Evolutionary conservation across 768 basidiomycete species (phyloP).

Genomic region (Bullera alba): DNA sequence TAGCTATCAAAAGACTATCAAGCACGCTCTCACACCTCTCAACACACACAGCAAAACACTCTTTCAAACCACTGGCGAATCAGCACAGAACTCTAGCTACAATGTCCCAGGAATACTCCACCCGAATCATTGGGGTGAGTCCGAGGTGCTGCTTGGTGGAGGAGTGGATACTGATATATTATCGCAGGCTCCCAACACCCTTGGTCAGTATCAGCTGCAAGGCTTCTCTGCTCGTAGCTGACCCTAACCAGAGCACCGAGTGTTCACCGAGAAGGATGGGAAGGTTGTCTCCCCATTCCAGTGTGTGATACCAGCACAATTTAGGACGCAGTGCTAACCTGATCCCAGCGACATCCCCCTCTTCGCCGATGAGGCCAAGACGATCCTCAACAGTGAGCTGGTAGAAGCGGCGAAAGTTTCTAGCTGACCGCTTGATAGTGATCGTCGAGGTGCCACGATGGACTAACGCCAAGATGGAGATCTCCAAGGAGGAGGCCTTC

Average conservation of each 20-base stretch:
- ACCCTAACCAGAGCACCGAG: conserved; percentile 69
- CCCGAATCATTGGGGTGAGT: conserved; percentile 36
- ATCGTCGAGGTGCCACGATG: conserved; percentile 65
- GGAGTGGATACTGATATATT: background rate
- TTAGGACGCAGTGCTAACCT: conserved; percentile 36
- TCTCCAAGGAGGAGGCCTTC: conserved; percentile 95
- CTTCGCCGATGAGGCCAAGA: conserved; percentile 89
- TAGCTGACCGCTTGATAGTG: conserved; percentile 21
- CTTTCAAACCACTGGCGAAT: too few relatives aligned
- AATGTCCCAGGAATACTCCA: conserved; percentile 27
- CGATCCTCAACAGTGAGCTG: conserved; percentile 92
- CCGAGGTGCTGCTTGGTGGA: background rate
- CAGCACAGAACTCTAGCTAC: background rate
- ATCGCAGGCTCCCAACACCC: conserved; percentile 69
- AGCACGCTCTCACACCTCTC: too few relatives aligned
- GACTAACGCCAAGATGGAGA: conserved; percentile 99
- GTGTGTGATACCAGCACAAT: conserved; percentile 19
- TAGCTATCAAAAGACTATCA: too few relatives aligned
- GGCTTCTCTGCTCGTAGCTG: background rate
- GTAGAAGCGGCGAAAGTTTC: background rate
- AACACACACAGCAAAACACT: too few relatives aligned
- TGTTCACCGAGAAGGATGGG: conserved; percentile 85
- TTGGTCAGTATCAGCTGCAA: conserved; percentile 56
- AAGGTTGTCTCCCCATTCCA: conserved; percentile 51
- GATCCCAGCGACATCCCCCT: conserved; percentile 92